Percentiles rank a stretch among this genome's conserved stretches.
These are phyloP conservation scores for Brassica carinata DNA, from an alignment of 345 rosid genomes.

Conservation along the genomic window DNA sequence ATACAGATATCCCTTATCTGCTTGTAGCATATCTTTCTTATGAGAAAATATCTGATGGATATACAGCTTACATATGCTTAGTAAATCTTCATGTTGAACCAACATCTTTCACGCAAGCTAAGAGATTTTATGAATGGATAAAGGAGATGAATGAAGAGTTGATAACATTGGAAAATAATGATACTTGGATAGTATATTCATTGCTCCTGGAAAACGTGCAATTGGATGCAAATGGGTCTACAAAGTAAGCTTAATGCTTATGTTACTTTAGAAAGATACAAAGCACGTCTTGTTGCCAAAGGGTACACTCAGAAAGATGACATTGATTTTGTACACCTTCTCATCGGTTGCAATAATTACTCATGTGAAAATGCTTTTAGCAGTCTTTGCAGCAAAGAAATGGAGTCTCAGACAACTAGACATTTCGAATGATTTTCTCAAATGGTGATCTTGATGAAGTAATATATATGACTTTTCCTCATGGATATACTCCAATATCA, in stretches of 20 bases:
- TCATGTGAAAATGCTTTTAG: not conserved
- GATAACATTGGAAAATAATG: not conserved
- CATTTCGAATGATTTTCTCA: not conserved
- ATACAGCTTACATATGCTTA: not conserved
- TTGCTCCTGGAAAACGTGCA: not conserved
- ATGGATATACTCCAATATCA: not conserved
- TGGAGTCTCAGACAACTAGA: not conserved
- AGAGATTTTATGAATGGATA: not conserved
- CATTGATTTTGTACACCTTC: not conserved
- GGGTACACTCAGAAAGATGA: not conserved
- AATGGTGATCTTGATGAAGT: not conserved
- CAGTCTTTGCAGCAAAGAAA: not conserved
- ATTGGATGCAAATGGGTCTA: not conserved
- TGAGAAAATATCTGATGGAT: not conserved
- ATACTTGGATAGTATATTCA: not conserved
- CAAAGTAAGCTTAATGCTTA: not conserved
- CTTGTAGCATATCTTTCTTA: not conserved
- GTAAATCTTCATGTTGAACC: not conserved
- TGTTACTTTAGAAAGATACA: not conserved
- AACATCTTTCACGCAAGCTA: not conserved
- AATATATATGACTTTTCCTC: not conserved
- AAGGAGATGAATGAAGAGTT: not conserved
- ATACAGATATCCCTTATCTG: not conserved
- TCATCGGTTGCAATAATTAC: not conserved
- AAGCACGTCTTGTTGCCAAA: not conserved